Evolutionary conservation across 768 basidiomycete genomes (phyloP), one percentile per base, ranked within the genome.

Genomic region (Tylopilus sp.): DNA sequence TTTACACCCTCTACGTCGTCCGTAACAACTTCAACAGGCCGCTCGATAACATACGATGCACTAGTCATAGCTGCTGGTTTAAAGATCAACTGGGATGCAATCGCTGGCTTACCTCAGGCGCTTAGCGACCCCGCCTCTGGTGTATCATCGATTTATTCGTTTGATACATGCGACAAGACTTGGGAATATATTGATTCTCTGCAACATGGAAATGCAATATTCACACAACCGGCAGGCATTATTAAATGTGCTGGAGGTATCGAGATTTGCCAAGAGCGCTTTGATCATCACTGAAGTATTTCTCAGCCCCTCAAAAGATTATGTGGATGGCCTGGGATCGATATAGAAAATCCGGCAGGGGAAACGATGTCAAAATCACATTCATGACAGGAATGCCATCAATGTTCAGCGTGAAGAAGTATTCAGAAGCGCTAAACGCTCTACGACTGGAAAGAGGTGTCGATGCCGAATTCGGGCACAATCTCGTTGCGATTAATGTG

Each of bases 251-350:
- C 94, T 61, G 87, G 92, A 74, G 89, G 90, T 89, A 62, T 59
- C 68, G 52, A 28, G 59, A 13, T 29, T 25, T 30, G 28, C 12
- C 1, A 24, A 19, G 7, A 34, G 21, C 22, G 17, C 22, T 38
- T 44, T 34, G 28, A 37, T 41, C 22, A 11, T 46, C 47, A 19
- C 59, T 62, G 6, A 55, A 37, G 28, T 31, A 21, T 31, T n/a
- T 34, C 37, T 21, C 58, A 89, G 88, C 86, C 16, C 88, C 89
- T 19, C 89, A 92, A 66, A 93, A 95, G 72, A 89, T 94, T 49
- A 93, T 96, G 89, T 96, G 92, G 92, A 92, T 93, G 89, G 89
- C 90, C 42, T 92, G 90, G 89, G 90, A 94, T 65, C 76, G 84
- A 44, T 92, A 79, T 67, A 77, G 78, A 52, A 76, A 70, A 64